Evolutionary conservation across 1,139 yeast genomes (phyloP), one percentile per base, ranked within the genome.

Genomic region (Debaryomycetaceae sp.): DNA sequence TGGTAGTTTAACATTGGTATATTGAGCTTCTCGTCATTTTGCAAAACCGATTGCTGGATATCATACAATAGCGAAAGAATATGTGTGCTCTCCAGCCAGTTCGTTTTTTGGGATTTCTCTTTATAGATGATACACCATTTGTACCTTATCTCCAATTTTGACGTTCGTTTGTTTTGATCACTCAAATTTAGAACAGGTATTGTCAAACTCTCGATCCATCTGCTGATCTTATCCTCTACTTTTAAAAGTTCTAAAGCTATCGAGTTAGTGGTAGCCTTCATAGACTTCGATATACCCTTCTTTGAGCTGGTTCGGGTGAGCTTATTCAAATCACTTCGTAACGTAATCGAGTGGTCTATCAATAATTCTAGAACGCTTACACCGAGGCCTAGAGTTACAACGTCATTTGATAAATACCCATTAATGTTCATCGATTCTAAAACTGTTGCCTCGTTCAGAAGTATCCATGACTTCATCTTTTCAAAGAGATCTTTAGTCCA

Each of bases 291-390:
- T 44, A 51, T 41, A 2, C 58, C 56, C 35, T 53, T 59, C 37
- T 58, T 61, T n/a, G 51, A 27, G 24, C 47, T 47, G 20, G 52
- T 56, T 7, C 60, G 48, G 6, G 58, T 42, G 6, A 53, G 39
- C 5, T 23, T 37, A 22, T 62, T 48, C 41, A 65, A 53, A 51
- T 69, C 63, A 35, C 55, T 45, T 54, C 72, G 64, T 42, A 64
- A 44, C 33, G 59, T 47, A n/a, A 76, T 62, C 49, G 65, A 76
- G 3, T 55, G 49, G 55, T 87, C 87, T 0, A 82, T 72, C 27
- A 85, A 58, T 0, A 84, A 52, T 53, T 87, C 96, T 50, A 72
- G 75, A 0, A 85, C 57, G 0, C 72, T 58, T 1, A 68, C 58
- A 1, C 64, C 49, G 7, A 65, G 49, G 11, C 51, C 34, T n/a